phyloP scores from a whole-genome alignment of 2,329 filamentous ascomycete genomes.

The Alternaria consortialis region DNA sequence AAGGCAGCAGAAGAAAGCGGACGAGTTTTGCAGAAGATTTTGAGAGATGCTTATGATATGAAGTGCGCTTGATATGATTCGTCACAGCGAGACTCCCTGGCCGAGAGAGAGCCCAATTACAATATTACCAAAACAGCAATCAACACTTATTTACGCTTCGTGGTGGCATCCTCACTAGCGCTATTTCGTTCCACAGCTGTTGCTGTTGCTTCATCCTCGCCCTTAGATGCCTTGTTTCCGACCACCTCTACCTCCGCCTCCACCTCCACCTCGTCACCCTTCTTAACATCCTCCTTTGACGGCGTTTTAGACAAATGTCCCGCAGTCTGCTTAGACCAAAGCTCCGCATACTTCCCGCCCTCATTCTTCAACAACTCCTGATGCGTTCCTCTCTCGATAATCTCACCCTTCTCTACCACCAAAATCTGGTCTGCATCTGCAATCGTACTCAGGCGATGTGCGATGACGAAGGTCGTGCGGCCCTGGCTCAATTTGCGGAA shows the following conservation, averaged over 20 bases:
- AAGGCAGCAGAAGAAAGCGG: background rate
- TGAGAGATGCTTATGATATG: background rate
- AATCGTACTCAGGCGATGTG: constrained; percentile 85
- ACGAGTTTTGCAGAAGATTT: background rate
- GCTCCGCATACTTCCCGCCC: constrained; percentile 78
- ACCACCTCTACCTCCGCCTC: constrained; percentile 19
- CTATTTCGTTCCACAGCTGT: constrained; percentile 25
- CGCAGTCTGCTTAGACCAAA: constrained; percentile 85
- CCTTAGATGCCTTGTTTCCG: constrained; percentile 37
- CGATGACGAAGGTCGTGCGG: constrained; percentile 73
- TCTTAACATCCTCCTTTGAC: constrained; percentile 26
- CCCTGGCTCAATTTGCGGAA: constrained; percentile 66
- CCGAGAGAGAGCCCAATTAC: background rate
- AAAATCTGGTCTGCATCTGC: constrained; percentile 86
- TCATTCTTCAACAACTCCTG: constrained; percentile 71
- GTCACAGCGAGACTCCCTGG: background rate
- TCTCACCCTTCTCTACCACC: constrained; percentile 78
- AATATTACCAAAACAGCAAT: background rate
- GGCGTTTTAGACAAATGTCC: constrained; percentile 34
- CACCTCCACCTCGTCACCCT: constrained; percentile 19
- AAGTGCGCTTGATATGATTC: background rate
- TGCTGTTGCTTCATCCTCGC: constrained; percentile 30
- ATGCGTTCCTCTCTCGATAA: constrained; percentile 82
- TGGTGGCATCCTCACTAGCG: constrained; percentile 16
- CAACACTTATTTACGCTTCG: constrained; percentile 22